Percentiles rank a stretch among this genome's conserved stretches.
Evolutionary conservation across 2,329 filamentous ascomycete genomes (phyloP).

Genomic region (Scortechinia acanthostroma): DNA sequence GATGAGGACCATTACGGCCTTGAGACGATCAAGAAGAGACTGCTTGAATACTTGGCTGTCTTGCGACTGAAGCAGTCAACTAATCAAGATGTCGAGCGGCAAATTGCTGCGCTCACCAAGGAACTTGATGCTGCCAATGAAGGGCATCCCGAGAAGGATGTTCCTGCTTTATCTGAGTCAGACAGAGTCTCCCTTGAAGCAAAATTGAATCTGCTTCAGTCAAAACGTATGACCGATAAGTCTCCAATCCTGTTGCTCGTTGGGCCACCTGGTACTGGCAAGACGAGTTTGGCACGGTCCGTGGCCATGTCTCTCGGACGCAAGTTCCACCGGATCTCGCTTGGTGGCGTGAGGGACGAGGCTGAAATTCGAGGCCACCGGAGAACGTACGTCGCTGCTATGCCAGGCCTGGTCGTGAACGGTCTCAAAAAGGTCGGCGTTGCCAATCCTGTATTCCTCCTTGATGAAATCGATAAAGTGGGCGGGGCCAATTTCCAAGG

Average conservation of each 20-base stretch:
- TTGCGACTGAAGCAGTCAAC: conserved; percentile 86
- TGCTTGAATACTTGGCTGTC: conserved; percentile 94
- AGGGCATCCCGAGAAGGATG: conserved; percentile 22
- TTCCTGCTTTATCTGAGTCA: conserved; percentile 11
- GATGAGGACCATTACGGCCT: conserved; percentile 95
- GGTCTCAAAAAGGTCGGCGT: conserved; percentile 93
- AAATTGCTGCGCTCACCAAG: conserved; percentile 26
- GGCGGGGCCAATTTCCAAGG: conserved; percentile 86
- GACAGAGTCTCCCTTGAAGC: conserved; percentile 24
- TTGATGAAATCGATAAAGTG: conserved; percentile 98
- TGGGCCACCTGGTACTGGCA: conserved; percentile 88
- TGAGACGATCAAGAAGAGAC: conserved; percentile 91
- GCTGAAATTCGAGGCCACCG: conserved; percentile 93
- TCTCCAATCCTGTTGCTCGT: conserved; percentile 91
- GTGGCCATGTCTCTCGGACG: conserved; percentile 85
- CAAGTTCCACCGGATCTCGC: conserved; percentile 93
- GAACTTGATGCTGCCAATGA: conserved; percentile 12
- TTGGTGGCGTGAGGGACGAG: conserved; percentile 91
- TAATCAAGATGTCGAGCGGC: conserved; percentile 74
- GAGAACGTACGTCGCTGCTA: conserved; percentile 94
- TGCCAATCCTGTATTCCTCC: conserved; percentile 85
- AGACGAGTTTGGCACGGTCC: conserved; percentile 90
- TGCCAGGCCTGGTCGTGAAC: conserved; percentile 91
- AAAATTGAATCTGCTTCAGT: conserved; percentile 70
- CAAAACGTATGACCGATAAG: conserved; percentile 83